Evolutionary conservation across 1,284 basidiomycete genomes (phyloP), one percentile per base, ranked within the genome.

Genomic region (Boletus sp.): DNA sequence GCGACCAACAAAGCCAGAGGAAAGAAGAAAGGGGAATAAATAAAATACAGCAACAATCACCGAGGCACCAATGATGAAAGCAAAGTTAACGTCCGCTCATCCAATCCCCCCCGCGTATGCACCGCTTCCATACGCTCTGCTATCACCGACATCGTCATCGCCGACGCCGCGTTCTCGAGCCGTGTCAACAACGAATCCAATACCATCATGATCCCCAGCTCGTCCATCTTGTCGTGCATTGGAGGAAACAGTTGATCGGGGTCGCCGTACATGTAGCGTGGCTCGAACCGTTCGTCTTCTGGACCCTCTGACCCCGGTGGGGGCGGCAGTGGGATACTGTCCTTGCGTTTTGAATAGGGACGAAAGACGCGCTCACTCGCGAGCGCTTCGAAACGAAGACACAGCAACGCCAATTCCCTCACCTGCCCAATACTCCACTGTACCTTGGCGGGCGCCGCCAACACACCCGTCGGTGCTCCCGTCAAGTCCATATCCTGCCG

Each of bases 361-460:
- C 76, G 74, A 72, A 86, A 84, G 19, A 88, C 72, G 5, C 81
- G 78, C 0, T 72, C 73, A 6, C 84, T 78, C 8, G 88, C 81
- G 12, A 95, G 75, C 2, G 87, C 82, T 70, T 98, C 94, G 39
- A 96, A 75, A 9, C 94, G 82, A 29, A 96, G 71, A 58, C 87
- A 88, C 14, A 97, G 67, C 55, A 82, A 65, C 2, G 84, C 85
- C 37, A 99, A 72, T 53, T 88, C 80, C 43, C 81, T 80, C 61
- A 95, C 84, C 62, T 93, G 89, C 20, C 81, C 78, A 30, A 91
- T 79, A 54, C 84, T 84, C 19, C 41, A 75, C 44, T 52, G 54
- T 2, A 62, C 40, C 51, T 51, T 61, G 22, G 53, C 44, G 16
- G 54, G 52, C 16, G 46, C 35, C 33, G 26, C 29, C 5, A 43